Evolutionary conservation across 1,284 basidiomycete genomes (phyloP), one percentile per base, ranked within the genome.

Genomic region (Chondrostereum purpureum): DNA sequence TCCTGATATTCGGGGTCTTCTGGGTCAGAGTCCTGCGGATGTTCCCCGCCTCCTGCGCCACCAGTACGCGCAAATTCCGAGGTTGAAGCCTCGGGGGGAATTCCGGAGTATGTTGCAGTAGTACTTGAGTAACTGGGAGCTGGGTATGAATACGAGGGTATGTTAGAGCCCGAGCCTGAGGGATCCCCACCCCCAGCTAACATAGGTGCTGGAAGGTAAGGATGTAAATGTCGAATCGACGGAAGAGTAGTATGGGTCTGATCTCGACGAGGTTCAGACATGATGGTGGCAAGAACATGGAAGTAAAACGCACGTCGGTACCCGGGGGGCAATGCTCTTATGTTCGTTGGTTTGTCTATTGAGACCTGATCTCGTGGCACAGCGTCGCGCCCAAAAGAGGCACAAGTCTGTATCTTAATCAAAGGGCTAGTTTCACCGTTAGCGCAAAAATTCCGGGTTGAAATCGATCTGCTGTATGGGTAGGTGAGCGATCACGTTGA

Each of bases 161-260:
- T 8, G 27, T n/a, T 31, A 31, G 27, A 31, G 27, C 27, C n/a
- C n/a, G 27, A 31, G 8, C 27, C 27, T n/a, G 27, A 31, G 27
- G 27, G 27, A 8, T 31, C 27, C 27, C 27, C 27, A n/a, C 8
- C 27, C 27, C 8, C 8, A n/a, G n/a, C 27, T 8, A 31, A n/a
- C 27, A 31, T 34, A 24, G 45, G 37, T 11, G 35, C 39, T 23
- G 45, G 45, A 13, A 48, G 43, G 21, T 48, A 48, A 12, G 46
- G 46, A 44, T 48, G 42, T 33, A 48, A 41, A 3, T 48, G 46
- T n/a, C 46, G 46, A 17, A 48, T 48, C 5, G 46, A 48, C 4
- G 46, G 46, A 11, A 48, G 18, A 1, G 46, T 47, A n/a, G n/a
- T n/a, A n/a, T n/a, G n/a, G n/a, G n/a, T n/a, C 27, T 31, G 27